Base-by-base conservation (phyloP, 169 alveolate genomes). In the Plasmodium falciparum region DNA sequence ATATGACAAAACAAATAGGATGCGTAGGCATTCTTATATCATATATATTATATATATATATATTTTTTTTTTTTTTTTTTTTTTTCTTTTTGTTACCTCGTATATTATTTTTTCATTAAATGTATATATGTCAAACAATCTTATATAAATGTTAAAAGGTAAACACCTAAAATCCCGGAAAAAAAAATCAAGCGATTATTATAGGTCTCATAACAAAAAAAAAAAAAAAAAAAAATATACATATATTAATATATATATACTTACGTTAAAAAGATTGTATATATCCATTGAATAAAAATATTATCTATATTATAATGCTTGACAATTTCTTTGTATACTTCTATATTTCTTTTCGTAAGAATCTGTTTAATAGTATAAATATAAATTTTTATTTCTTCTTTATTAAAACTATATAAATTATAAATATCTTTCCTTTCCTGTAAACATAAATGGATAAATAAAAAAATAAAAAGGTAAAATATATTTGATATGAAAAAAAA, bases 231-330 rank as follows among this genome's bases (percentile, higher is more conserved):
- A 45, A 69, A n/a, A 69, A 12, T 17, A n/a, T 15, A 5, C 3
- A 69, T 12, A 13, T 43, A 13, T 24, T 24, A 24, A 67, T 26
- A 47, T 11, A 26, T 11, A 49, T 7, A 29, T 26, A 73, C 47
- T 76, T 76, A 83, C 91, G 83, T 83, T 47, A 83, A 49, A 63
- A 83, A 83, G n/a, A 83, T 54, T n/a, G 91, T 83, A 63, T 67
- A 83, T 33, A 70, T 58, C 91, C 91, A 83, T 22, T 83, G 91
- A 83, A 83, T 83, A 63, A 83, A 83, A 7, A 83, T 83, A 39
- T 83, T 83, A 67, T 83, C 91, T 20, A 83, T 83, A 22, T 83
- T 83, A 50, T 83, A 83, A 13, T 83, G 91, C 29, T 83, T 83
- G 22, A 61, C n/a, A 50, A 83, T 83, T 50, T 83, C 91, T 29